Conservation (phyloP, 345 rosid genomes). For the Durio zibethinus region DNA sequence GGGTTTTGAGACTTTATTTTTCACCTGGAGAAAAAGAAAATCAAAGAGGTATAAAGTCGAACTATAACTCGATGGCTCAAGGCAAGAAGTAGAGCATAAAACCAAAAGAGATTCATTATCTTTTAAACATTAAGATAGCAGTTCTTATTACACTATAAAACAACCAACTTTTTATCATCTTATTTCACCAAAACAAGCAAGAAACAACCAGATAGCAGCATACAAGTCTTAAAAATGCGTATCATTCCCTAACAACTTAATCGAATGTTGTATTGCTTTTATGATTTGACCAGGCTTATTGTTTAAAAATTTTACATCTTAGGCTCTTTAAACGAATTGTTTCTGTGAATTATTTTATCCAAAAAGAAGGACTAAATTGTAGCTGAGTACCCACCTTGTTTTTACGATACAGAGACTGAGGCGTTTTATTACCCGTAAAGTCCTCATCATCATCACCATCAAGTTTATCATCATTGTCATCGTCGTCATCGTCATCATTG, state of each 20-base stretch:
- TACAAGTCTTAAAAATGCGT: not conserved
- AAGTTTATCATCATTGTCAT: constrained; percentile 18
- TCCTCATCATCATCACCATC: constrained; percentile 30
- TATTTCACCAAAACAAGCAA: not conserved
- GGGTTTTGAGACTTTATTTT: constrained; percentile 35
- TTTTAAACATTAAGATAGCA: not conserved
- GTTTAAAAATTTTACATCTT: not conserved
- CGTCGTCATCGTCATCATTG: constrained; percentile 24
- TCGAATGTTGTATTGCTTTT: not conserved
- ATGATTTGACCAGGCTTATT: not conserved
- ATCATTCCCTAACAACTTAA: not conserved
- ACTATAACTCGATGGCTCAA: not conserved
- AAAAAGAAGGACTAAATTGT: not conserved
- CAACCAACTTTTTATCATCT: not conserved
- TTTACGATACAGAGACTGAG: constrained; percentile 34
- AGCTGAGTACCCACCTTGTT: constrained; percentile 25
- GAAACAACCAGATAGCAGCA: not conserved
- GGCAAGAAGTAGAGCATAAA: not conserved
- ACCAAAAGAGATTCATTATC: not conserved
- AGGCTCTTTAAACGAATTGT: not conserved
- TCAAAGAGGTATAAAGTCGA: not conserved
- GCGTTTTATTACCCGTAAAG: constrained; percentile 20
- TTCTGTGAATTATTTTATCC: not conserved
- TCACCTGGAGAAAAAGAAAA: constrained; percentile 24
- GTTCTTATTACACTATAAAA: not conserved